These are phyloP conservation scores for Leishmania arabica DNA, from an alignment of 208 protist species.

Conservation along the genomic window DNA sequence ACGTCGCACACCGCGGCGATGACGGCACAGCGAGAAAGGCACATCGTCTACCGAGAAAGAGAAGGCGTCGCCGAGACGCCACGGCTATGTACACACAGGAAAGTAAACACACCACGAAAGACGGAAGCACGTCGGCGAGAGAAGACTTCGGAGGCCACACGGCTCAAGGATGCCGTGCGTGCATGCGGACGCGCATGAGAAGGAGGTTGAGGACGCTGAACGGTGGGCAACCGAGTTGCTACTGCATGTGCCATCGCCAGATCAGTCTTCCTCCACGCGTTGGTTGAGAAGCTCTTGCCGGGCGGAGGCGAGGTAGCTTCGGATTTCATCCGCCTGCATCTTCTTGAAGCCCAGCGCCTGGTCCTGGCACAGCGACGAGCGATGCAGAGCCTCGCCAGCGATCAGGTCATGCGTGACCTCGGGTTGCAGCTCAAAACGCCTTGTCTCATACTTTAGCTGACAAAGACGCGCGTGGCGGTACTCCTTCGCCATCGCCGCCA, in stretches of 20 bases:
- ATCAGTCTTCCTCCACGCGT: conserved; percentile 10
- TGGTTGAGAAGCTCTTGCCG: conserved; percentile 2
- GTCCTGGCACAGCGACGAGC: conserved; percentile 26
- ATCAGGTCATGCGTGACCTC: conserved; percentile 21
- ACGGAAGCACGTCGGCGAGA: not conserved
- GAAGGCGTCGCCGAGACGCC: not conserved
- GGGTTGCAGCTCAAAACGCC: conserved; percentile 12
- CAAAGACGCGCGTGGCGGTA: conserved; percentile 26
- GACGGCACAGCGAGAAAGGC: not conserved
- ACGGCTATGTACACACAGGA: conserved; percentile 1
- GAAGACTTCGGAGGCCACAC: not conserved
- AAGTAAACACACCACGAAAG: not conserved
- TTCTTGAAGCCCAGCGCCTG: conserved; percentile 23
- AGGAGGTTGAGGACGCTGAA: not conserved
- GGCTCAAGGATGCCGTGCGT: not conserved
- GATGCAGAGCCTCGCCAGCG: conserved; percentile 28
- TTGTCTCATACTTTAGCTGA: conserved; percentile 29
- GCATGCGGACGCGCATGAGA: not conserved
- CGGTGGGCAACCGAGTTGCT: not conserved
- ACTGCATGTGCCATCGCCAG: not conserved
- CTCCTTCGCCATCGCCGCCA: conserved; percentile 25
- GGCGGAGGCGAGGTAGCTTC: conserved; percentile 19
- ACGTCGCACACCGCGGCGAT: not conserved
- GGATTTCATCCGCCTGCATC: conserved; percentile 22
- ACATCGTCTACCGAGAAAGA: not conserved